Conservation (phyloP, 768 basidiomycete genomes). For the Phaeolepiota aurea region DNA sequence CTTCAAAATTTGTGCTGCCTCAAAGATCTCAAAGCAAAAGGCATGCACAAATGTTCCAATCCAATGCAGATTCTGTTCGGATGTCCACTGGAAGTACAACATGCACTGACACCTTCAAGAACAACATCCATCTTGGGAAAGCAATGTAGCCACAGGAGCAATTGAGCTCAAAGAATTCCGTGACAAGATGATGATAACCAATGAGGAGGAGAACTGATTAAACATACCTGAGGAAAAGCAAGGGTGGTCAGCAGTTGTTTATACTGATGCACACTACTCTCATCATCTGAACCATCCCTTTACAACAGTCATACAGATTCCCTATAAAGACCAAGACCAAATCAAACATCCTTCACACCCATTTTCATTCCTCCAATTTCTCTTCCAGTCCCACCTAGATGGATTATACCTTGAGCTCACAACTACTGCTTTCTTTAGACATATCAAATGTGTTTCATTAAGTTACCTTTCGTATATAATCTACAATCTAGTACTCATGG, state of each 20-base stretch:
- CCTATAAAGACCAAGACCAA: too few species aligned
- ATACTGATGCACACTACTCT: neutral
- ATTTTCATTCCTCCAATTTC: neutral
- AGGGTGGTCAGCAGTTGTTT: neutral
- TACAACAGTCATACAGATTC: neutral
- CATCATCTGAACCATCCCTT: neutral
- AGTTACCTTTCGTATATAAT: too few species aligned
- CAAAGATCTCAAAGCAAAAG: conserved; percentile 9
- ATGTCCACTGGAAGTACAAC: conserved; percentile 22
- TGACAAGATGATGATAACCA: neutral
- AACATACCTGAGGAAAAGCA: neutral
- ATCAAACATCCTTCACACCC: neutral
- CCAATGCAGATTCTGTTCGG: conserved; percentile 11
- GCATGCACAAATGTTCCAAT: conserved; percentile 20
- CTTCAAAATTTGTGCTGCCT: conserved; percentile 8
- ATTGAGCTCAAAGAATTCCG: neutral
- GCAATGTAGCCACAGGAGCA: conserved; percentile 1
- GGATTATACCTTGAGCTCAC: neutral
- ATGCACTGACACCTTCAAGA: conserved; percentile 14
- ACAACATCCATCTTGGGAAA: conserved; percentile 13
- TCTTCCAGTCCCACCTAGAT: neutral
- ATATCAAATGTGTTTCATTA: neutral
- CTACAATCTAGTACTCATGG: too few species aligned
- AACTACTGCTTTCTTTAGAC: neutral
- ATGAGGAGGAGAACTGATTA: neutral